Percentiles rank a stretch among this genome's conserved stretches.
phyloP scores from a whole-genome alignment of 176 grass and related monocot genomes.

The Triticum monococcum region DNA sequence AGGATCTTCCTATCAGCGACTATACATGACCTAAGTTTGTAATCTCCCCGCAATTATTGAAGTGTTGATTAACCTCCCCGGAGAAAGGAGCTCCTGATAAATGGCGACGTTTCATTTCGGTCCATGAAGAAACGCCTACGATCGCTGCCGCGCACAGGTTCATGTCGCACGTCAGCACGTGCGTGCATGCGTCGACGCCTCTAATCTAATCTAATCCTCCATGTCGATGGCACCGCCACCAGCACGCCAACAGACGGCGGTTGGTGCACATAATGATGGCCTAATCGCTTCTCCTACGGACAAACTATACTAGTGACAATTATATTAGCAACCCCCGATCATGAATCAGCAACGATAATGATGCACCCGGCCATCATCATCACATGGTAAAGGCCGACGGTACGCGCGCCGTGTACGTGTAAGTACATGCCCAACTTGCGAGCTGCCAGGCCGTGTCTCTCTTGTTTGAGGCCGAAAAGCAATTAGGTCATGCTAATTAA shows the following conservation, averaged over 20 bases:
- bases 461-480: background rate
- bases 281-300: background rate
- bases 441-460: background rate
- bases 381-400: background rate
- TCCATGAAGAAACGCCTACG: no score
- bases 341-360: background rate
- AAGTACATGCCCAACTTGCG: background rate
- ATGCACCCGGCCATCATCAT: background rate
- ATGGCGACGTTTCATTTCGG: no score
- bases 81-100: no score
- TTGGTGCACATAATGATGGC: background rate
- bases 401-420: background rate
- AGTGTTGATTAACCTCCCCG: no score
- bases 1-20: no score
- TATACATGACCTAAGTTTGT: no score
- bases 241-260: background rate
- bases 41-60: no score
- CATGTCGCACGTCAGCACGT: background rate
- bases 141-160: no score
- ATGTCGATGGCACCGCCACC: background rate
- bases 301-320: no score
- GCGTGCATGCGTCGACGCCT: background rate
- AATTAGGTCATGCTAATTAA: background rate
- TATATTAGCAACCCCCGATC: no score
- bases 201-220: background rate